Base-by-base conservation (phyloP, 345 rosid genomes). In the Corchorus olitorius region DNA sequence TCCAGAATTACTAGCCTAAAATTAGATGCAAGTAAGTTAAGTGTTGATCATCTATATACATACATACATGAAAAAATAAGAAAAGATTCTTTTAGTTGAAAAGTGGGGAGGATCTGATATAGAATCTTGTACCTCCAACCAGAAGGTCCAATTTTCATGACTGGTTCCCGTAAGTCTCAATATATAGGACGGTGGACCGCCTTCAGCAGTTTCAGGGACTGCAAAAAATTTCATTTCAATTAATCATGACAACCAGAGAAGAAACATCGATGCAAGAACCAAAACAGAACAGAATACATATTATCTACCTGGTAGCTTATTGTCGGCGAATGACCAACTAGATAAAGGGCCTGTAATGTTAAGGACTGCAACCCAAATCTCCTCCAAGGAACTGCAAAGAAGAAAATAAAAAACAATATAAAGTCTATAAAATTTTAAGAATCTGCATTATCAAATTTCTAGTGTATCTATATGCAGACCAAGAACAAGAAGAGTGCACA, bases 321-420 rank as follows among this genome's bases (percentile, higher is more conserved):
- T 82, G 76, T 92, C 94, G 20, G 99, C 97, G 37, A 96, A 89
- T 65, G 99, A 96, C 99, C 99, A 96, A 79, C 87, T 83, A 12
- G 97, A 89, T 80, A 96, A 84, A 59, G 99, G 98, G 2, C 99
- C 98, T 0, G 97, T 94, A 77, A 96, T 86, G 83, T 96, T 96
- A 64, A 96, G 88, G 71, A 92, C 95, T 63, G 97, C 82, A 77
- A 93, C 97, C 97, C 98, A 96, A 20, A 96, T 88, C 84, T 96
- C 98, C 78, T 92, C 80, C 71, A 92, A 83, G 70, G 94, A 89
- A 48, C 99, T 96, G 89, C 81, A 85, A 83, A 45, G 27, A 82
- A 53, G 56, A 55, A 70, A 68, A 37, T 20, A 12, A 20, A 15
- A 46, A 69, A 77, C 53, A 27, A 27, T 27, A 72, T 53, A 16